Evolutionary conservation across 306 rosid genomes (phyloP).

Genomic region (Prunus mume): DNA sequence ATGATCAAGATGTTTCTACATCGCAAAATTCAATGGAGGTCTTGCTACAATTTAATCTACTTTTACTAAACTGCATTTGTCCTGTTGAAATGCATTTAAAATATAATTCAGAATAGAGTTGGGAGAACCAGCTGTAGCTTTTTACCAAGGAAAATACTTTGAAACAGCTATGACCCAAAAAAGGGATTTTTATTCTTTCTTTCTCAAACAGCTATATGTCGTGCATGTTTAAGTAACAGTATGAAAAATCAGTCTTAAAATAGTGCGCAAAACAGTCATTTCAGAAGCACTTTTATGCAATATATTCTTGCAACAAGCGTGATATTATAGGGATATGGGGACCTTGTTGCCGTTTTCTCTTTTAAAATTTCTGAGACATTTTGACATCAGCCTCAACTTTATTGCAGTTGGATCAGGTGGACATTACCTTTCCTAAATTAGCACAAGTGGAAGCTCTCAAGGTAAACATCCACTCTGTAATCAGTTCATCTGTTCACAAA

Average conservation of each 20-base stretch:
- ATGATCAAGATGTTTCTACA: slow-evolving; percentile 52
- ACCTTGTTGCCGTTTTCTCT: slow-evolving; percentile 7
- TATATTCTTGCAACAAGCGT: background rate
- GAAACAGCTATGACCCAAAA: background rate
- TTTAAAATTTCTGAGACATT: slow-evolving; percentile 17
- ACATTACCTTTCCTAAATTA: slow-evolving; percentile 54
- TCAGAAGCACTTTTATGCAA: background rate
- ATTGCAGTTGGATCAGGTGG: slow-evolving; percentile 60
- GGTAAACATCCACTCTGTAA: slow-evolving; percentile 36
- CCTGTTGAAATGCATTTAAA: slow-evolving; percentile 13
- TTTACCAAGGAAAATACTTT: background rate
- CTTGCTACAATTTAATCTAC: slow-evolving; percentile 12
- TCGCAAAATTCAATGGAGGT: slow-evolving; percentile 70
- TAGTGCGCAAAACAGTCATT: background rate
- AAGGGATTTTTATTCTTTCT: background rate
- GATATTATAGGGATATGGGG: background rate
- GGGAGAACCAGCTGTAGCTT: background rate
- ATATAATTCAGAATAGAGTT: background rate
- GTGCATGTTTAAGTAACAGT: background rate
- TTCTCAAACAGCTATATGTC: too few species aligned
- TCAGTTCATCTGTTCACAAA: background rate
- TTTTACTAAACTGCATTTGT: slow-evolving; percentile 4
- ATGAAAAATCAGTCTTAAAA: background rate
- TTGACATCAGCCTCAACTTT: slow-evolving; percentile 13
- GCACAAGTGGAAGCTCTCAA: slow-evolving; percentile 44